Base-by-base conservation (phyloP, 2,329 filamentous ascomycete genomes). In the Aspergillus puulaauensis region DNA sequence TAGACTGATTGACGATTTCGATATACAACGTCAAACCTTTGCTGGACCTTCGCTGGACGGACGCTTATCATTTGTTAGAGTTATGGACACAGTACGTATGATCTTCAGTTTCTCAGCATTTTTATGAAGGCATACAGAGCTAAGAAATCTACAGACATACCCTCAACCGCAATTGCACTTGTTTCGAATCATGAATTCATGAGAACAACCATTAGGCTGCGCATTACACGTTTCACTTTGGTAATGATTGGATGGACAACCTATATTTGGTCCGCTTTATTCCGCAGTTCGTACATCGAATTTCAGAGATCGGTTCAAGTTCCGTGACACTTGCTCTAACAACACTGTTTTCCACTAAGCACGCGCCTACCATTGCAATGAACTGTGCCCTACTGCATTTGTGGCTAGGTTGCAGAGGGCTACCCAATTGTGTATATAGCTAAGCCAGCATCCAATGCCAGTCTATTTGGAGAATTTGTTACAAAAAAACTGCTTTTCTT, bases 401-500 rank as follows among this genome's bases (percentile, higher is more conserved):
- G 43, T 21, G 2, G 52, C 21, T 41, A 41, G 43, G 43, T 9
- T 39, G 49, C 39, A 27, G 19, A 37, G 23, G 17, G 4, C 33
- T 55, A 15, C 12, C 4, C 8, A 35, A 31, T 41, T 17, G 24
- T 57, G 37, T 57, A 55, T 59, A 45, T 48, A 56, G 19, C 37
- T 59, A 24, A 59, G 5, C 37, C 24, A 37, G 43, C 15, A 37
- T 51, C 15, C 47, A 59, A 48, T 49, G 24, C 35, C 39, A 46
- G 44, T 43, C 39, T 39, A n/a, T 51, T 19, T 37, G 41, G 21
- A 33, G 31, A 9, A 24, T 12, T 15, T 40, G 12, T 41, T 33
- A 37, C n/a, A 3, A 21, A 21, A 19, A 41, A 52, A 35, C 52
- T 39, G 5, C 43, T 49, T 14, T 19, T 49, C 46, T 52, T 14